Conservation (phyloP, 2,329 filamentous ascomycete genomes). For the Exophiala viscosa region DNA sequence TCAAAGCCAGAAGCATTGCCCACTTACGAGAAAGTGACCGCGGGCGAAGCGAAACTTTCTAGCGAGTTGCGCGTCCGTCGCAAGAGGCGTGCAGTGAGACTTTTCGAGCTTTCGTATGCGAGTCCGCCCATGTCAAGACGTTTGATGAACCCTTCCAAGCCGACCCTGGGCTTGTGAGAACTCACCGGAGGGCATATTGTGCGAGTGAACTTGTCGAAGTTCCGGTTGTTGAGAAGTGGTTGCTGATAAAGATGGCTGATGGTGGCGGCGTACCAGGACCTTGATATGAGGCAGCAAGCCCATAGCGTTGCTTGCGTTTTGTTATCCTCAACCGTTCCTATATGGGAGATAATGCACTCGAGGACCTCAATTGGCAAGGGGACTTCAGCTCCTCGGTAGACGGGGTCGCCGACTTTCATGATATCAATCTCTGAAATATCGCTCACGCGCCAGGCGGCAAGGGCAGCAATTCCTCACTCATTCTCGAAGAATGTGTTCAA, state of each 20-base stretch:
- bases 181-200: conserved; percentile 54
- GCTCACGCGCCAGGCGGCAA: neutral
- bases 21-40: conserved; percentile 53
- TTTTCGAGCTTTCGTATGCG: conserved; percentile 58
- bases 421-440: neutral
- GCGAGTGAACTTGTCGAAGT: conserved; percentile 53
- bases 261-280: conserved; percentile 55
- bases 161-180: conserved; percentile 34
- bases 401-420: conserved; percentile 24
- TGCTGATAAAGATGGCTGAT: conserved; percentile 51
- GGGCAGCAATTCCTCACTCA: too few species aligned
- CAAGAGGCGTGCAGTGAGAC: conserved; percentile 55
- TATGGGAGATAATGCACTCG: conserved; percentile 9
- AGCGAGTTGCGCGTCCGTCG: conserved; percentile 52
- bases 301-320: conserved; percentile 46
- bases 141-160: conserved; percentile 46
- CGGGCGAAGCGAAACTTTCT: conserved; percentile 55
- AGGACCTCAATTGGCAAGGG: conserved; percentile 25
- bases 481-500: too few species aligned
- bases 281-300: conserved; percentile 51
- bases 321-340: conserved; percentile 1
- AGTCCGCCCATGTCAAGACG: conserved; percentile 52
- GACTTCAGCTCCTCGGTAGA: conserved; percentile 16
- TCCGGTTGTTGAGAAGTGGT: conserved; percentile 49
- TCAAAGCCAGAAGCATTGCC: neutral